These are phyloP conservation scores for Nannizziopsis arthrosporioides DNA, from an alignment of 2,329 filamentous ascomycete species.

Conservation along the genomic window DNA sequence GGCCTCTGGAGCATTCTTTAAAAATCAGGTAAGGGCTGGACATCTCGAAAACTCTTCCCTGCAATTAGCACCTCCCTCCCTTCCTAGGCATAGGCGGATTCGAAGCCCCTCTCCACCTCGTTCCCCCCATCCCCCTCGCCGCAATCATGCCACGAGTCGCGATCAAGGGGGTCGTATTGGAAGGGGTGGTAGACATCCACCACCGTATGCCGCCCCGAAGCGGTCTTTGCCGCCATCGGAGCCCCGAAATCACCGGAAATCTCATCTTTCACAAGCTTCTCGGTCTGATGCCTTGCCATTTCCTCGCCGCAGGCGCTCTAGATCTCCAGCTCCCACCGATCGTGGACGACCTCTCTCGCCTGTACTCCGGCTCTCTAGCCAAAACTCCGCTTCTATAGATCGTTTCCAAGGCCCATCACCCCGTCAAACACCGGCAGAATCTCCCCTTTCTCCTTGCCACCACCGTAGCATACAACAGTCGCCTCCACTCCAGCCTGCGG, in stretches of 20 bases:
- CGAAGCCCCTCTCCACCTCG: constrained; percentile 31
- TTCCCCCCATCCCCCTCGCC: constrained; percentile 21
- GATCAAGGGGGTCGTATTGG: constrained; percentile 29
- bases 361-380: background rate
- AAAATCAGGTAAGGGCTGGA: constrained; percentile 18
- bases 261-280: constrained; percentile 17
- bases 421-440: constrained; percentile 26
- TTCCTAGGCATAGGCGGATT: constrained; percentile 30
- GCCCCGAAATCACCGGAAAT: constrained; percentile 22
- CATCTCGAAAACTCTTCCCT: constrained; percentile 21
- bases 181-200: constrained; percentile 27
- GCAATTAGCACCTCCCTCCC: constrained; percentile 16
- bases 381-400: constrained; percentile 21
- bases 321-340: constrained; percentile 21
- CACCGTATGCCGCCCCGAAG: constrained; percentile 25
- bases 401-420: constrained; percentile 26
- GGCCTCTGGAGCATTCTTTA: constrained; percentile 16
- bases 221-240: constrained; percentile 25
- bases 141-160: constrained; percentile 24
- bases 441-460: constrained; percentile 20
- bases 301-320: constrained; percentile 21
- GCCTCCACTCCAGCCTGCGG: constrained; percentile 22
- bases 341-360: constrained; percentile 5
- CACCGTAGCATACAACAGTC: constrained; percentile 21
- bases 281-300: constrained; percentile 20